Conservation (phyloP, 2,329 filamentous ascomycete genomes). For the Nemania abortiva region DNA sequence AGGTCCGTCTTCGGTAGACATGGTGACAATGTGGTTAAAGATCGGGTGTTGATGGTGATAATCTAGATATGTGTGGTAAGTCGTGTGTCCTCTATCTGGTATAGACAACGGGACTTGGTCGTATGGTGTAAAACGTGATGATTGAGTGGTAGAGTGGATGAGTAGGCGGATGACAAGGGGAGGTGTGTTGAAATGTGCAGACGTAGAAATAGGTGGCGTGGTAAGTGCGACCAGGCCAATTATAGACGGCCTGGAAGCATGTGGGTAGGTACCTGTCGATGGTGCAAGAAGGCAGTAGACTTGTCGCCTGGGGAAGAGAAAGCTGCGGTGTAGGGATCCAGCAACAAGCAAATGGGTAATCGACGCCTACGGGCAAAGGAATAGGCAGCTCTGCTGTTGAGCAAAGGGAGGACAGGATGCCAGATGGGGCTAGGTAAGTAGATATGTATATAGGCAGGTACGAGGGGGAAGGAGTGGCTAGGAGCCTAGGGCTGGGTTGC, state of each 20-base stretch:
- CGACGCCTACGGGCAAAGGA: neutral
- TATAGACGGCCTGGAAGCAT: no score
- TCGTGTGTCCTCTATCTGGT: neutral
- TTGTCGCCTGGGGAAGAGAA: neutral
- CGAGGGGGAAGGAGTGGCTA: no score
- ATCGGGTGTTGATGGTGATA: neutral
- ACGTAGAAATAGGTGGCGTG: neutral
- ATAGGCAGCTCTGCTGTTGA: neutral
- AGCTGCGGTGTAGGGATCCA: neutral
- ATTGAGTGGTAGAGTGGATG: neutral
- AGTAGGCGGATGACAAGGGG: no score
- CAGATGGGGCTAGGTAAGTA: neutral
- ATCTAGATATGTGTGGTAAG: conserved; percentile 29
- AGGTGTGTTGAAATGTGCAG: neutral
- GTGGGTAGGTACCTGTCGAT: neutral
- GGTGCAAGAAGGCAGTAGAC: neutral
- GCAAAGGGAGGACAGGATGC: neutral
- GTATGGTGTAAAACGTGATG: neutral
- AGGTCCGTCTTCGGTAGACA: conserved; percentile 34
- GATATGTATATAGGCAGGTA: no score
- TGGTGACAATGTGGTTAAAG: conserved; percentile 22
- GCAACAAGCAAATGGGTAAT: neutral
- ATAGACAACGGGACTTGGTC: neutral
- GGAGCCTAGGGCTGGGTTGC: no score
- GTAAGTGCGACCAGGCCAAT: no score